Percentiles rank a stretch among this genome's conserved stretches.
Evolutionary conservation across 352 stramenopile species (phyloP).

Genomic region (Pythium grandisporangium): DNA sequence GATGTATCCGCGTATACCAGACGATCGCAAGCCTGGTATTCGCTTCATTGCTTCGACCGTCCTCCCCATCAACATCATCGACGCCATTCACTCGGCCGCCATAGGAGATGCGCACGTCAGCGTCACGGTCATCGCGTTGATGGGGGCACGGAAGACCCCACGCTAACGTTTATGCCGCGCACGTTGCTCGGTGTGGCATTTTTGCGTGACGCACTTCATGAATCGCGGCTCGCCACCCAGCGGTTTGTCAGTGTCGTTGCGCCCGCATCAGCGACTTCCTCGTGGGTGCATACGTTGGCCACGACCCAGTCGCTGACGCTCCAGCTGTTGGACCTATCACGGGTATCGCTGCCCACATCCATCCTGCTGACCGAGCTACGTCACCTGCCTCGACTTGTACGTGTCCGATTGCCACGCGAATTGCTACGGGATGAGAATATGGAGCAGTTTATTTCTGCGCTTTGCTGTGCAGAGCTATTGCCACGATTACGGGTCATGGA

Average conservation of each 20-base stretch:
- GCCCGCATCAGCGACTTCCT: conserved; percentile 34
- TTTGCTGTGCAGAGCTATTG: conserved; percentile 43
- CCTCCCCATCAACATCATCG: neutral
- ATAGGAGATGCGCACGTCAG: too few relatives aligned
- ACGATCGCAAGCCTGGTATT: conserved; percentile 6
- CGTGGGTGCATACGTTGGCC: conserved; percentile 51
- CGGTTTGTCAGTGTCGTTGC: conserved; percentile 60
- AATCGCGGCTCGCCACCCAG: conserved; percentile 31
- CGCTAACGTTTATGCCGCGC: too few relatives aligned
- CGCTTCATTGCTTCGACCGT: neutral
- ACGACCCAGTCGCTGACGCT: conserved; percentile 41
- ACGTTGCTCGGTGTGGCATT: conserved; percentile 35
- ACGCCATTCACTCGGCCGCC: neutral
- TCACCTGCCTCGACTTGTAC: conserved; percentile 40
- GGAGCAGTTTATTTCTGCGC: conserved; percentile 58
- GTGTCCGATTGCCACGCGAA: conserved; percentile 48
- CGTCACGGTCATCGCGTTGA: too few relatives aligned
- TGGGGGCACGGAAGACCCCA: too few relatives aligned
- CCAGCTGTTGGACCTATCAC: conserved; percentile 54
- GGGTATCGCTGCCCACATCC: conserved; percentile 38
- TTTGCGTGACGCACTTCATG: conserved; percentile 34
- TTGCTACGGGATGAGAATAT: conserved; percentile 66
- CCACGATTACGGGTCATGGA: conserved; percentile 45
- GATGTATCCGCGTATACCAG: conserved; percentile 7
- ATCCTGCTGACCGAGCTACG: conserved; percentile 51